Base-by-base conservation (phyloP, 176 grass and related monocot genomes). In the Puccinellia tenuiflora region DNA sequence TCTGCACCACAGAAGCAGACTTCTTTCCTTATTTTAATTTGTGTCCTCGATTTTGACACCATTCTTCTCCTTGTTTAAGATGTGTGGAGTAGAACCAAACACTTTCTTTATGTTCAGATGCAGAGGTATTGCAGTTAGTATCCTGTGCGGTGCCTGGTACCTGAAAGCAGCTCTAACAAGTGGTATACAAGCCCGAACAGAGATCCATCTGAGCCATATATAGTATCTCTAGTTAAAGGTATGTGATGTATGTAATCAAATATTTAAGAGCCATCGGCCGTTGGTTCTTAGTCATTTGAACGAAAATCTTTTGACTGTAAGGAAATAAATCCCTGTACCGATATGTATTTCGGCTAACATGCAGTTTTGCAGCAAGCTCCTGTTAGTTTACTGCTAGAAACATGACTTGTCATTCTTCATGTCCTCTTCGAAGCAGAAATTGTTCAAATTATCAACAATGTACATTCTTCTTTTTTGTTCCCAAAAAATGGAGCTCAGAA, bases 91-190 rank as follows among this genome's bases (percentile, higher is more conserved):
- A 47, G 53, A 86, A 76, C 63, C 72, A 71, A 22, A 84, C 10
- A n/a, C 13, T 68, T 39, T 72, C 77, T 28, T 79, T 26, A 46
- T 47, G 34, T 82, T 86, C 33, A 71, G 51, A 71, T 86, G 73
- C 73, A 81, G 81, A 81, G 81, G 40, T 34, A 81, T 37, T 34
- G 30, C 60, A 22, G 76, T 80, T 85, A 38, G n/a, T 68, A 70
- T 30, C 43, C 39, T 81, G n/a, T 76, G 6, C 13, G 59, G 68
- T 60, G 39, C 46, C 53, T 16, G 1, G 28, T 15, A 59, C 30
- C 77, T 5, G 22, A 79, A 66, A 47, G 29, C 20, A 37, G 28
- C 28, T 74, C 75, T 10, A 15, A 4, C 47, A 51, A 50, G 24
- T 81, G 15, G 5, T 78, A 9, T 26, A 28, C 11, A 20, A 8